Conservation (phyloP, 163 green algal genomes). For the Scenedesmus sp. region DNA sequence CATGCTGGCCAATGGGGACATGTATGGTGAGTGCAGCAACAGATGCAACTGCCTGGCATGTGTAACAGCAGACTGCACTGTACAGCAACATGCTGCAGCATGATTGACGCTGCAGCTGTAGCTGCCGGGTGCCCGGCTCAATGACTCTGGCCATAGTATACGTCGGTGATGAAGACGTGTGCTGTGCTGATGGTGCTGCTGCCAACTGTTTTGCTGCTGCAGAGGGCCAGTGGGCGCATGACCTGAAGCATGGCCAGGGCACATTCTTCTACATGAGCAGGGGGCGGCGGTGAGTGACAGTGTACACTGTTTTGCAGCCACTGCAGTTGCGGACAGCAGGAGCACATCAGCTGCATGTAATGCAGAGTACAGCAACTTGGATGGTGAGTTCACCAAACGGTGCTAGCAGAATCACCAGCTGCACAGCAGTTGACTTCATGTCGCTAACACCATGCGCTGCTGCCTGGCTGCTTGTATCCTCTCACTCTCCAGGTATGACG, state of each 20-base stretch:
- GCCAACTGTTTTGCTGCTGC: background rate
- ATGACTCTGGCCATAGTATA: background rate
- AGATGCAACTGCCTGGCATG: background rate
- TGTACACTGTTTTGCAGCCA: background rate
- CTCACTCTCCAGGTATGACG: slow-evolving; percentile 54
- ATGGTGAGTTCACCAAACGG: background rate
- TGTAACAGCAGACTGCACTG: background rate
- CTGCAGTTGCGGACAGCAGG: background rate
- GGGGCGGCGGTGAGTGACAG: slow-evolving; percentile 51
- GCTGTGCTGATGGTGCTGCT: background rate
- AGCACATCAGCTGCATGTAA: background rate
- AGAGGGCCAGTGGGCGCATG: slow-evolving; percentile 68
- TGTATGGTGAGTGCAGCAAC: slow-evolving; percentile 59
- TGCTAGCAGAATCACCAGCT: background rate
- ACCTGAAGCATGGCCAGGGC: slow-evolving; percentile 78
- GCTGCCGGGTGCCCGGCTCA: too few species aligned
- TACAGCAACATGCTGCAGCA: background rate
- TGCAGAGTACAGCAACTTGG: background rate
- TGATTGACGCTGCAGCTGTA: background rate
- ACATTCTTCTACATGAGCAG: slow-evolving; percentile 72
- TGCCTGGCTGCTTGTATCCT: background rate
- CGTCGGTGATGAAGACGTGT: background rate
- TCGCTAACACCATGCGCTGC: background rate
- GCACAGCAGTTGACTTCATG: background rate
- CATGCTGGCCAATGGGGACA: slow-evolving; percentile 78